Conservation (phyloP, 805 yeast species). For the Candida vaughaniae region DNA sequence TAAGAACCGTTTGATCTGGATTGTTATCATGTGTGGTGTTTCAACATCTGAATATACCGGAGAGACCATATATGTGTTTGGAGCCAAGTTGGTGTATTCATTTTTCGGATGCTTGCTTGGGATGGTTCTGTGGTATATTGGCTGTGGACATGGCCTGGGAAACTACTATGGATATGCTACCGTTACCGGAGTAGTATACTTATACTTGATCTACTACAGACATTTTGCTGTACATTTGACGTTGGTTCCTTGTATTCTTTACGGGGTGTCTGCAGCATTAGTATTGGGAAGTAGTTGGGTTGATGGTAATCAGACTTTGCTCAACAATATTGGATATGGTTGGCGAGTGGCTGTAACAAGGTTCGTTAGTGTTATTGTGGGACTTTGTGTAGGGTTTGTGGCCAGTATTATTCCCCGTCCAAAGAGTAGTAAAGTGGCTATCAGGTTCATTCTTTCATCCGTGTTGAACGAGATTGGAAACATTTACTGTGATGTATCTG, state of each 20-base stretch:
- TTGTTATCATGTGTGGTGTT: conserved; percentile 30
- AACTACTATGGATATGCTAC: conserved; percentile 31
- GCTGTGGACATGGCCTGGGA: conserved; percentile 30
- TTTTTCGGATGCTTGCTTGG: conserved; percentile 31
- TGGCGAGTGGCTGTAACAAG: conserved; percentile 25
- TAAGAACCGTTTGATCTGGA: conserved; percentile 25
- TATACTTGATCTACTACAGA: conserved; percentile 23
- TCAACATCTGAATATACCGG: conserved; percentile 31
- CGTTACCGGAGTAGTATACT: conserved; percentile 25
- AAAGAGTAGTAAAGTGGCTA: conserved; percentile 24
- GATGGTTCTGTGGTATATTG: conserved; percentile 34
- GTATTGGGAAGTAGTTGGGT: conserved; percentile 36
- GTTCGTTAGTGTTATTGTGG: conserved; percentile 27
- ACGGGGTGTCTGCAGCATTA: conserved; percentile 25
- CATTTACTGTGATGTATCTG: conserved; percentile 27
- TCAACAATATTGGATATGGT: conserved; percentile 28
- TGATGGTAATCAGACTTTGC: conserved; percentile 17
- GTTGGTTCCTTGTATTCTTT: conserved; percentile 26
- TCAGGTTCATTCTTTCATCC: conserved; percentile 22
- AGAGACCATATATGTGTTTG: conserved; percentile 25
- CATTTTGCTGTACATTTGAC: conserved; percentile 30
- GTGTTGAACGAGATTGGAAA: conserved; percentile 25
- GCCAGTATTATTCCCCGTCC: conserved; percentile 32
- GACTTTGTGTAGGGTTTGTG: conserved; percentile 29
- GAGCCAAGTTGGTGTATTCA: conserved; percentile 23